phyloP scores from a whole-genome alignment of 1,284 basidiomycete species.

The Cryptococcus deneoformans region DNA sequence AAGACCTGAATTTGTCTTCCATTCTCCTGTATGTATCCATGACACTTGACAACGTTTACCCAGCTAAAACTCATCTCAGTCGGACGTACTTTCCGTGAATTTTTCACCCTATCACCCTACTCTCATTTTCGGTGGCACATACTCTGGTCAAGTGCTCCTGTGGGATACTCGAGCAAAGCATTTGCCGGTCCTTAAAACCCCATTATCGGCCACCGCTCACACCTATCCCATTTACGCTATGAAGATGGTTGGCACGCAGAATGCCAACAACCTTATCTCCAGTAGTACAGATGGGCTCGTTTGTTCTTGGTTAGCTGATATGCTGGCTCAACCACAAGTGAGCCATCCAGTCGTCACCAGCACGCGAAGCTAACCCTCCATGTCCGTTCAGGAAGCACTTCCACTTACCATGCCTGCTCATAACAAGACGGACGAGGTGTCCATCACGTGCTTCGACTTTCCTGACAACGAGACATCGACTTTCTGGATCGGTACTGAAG shows the following conservation, averaged over 20 bases:
- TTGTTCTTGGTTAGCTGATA: conserved; percentile 97
- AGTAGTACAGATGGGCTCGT: conserved; percentile 95
- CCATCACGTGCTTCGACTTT: conserved; percentile 88
- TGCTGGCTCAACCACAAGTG: conserved; percentile 95
- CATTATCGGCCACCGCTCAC: conserved; percentile 89
- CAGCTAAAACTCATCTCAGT: conserved; percentile 55
- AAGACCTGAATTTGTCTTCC: conserved; percentile 95
- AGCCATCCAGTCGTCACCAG: conserved; percentile 3
- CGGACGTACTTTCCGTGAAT: conserved; percentile 91
- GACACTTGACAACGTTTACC: neutral
- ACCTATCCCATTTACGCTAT: conserved; percentile 98
- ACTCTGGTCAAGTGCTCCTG: conserved; percentile 94
- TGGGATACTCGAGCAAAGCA: conserved; percentile 99
- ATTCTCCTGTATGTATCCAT: conserved; percentile 71
- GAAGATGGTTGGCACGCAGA: conserved; percentile 96
- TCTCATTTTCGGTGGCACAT: conserved; percentile 94
- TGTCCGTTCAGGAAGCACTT: conserved; percentile 70
- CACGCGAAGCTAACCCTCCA: neutral
- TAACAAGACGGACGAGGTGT: conserved; percentile 93
- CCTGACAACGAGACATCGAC: conserved; percentile 92
- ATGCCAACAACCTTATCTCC: conserved; percentile 94
- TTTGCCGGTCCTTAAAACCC: conserved; percentile 93
- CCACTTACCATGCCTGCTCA: conserved; percentile 78
- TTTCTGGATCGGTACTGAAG: conserved; percentile 96
- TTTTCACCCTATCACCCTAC: conserved; percentile 99